A percentile compares a stretch with the other conserved stretches of the same genome.
Conservation (phyloP, 2,329 filamentous ascomycete species). For the Aureobasidium sp. region DNA sequence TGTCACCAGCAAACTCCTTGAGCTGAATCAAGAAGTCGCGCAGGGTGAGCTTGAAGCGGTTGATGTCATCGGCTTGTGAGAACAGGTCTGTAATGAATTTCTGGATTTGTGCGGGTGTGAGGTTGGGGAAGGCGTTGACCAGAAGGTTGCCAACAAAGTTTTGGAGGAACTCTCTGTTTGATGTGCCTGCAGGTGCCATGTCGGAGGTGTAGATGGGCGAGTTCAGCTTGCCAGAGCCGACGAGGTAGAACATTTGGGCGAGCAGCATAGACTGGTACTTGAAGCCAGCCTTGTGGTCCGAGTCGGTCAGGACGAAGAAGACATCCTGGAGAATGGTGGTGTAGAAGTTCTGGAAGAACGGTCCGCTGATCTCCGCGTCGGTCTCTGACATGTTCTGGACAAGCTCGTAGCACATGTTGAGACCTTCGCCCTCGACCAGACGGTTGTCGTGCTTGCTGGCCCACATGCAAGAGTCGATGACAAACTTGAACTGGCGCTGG, state of each 20-base stretch:
- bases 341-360: conserved; percentile 98
- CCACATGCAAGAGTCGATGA: conserved; percentile 99
- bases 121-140: conserved; percentile 85
- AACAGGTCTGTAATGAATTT: conserved; percentile 88
- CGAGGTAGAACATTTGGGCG: conserved; percentile 92
- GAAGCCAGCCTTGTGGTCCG: conserved; percentile 97
- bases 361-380: conserved; percentile 75
- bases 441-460: conserved; percentile 99
- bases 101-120: conserved; percentile 79
- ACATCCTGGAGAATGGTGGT: conserved; percentile 93
- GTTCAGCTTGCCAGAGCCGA: conserved; percentile 83
- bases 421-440: conserved; percentile 89
- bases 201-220: conserved; percentile 83
- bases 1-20: conserved; percentile 95
- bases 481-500: conserved; percentile 96
- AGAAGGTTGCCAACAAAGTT: conserved; percentile 81
- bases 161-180: conserved; percentile 83
- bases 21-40: conserved; percentile 96
- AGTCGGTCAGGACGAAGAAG: conserved; percentile 95
- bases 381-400: conserved; percentile 97
- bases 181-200: conserved; percentile 73
- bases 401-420: conserved; percentile 96
- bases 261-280: conserved; percentile 94
- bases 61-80: conserved; percentile 76
- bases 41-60: conserved; percentile 90